phyloP scores from a whole-genome alignment of 1,284 basidiomycete species.

The Sanguinoderma infundibulare region DNA sequence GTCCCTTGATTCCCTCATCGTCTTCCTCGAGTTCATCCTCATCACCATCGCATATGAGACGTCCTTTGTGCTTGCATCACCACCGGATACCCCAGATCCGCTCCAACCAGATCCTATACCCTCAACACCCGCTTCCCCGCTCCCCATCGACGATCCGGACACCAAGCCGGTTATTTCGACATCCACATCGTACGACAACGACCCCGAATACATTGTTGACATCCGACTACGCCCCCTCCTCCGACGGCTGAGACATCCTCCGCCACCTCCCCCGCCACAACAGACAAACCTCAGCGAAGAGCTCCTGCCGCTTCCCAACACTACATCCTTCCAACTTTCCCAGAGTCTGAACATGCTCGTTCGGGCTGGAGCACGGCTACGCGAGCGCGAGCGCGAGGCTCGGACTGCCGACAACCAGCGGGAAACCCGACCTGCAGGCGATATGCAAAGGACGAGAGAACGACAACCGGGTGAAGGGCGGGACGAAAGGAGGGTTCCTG shows the following conservation, averaged over 20 bases:
- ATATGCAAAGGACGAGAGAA: slow-evolving; percentile 17
- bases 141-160: slow-evolving; percentile 29
- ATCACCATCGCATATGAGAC: slow-evolving; percentile 71
- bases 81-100: slow-evolving; percentile 38
- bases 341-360: slow-evolving; percentile 56
- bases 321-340: slow-evolving; percentile 56
- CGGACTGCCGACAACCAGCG: slow-evolving; percentile 4
- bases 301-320: slow-evolving; percentile 64
- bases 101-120: slow-evolving; percentile 33
- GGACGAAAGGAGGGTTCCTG: slow-evolving; percentile 42
- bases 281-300: slow-evolving; percentile 35
- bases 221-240: slow-evolving; percentile 57
- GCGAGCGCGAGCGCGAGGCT: slow-evolving; percentile 38
- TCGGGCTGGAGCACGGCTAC: slow-evolving; percentile 46
- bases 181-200: slow-evolving; percentile 22
- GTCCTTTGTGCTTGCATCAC: slow-evolving; percentile 37
- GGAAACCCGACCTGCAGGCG: neutral
- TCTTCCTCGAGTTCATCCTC: slow-evolving; percentile 66
- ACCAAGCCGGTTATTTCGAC: slow-evolving; percentile 25
- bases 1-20: slow-evolving; percentile 65
- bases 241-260: slow-evolving; percentile 56
- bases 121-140: slow-evolving; percentile 28
- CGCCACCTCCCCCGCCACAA: slow-evolving; percentile 41
- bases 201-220: slow-evolving; percentile 59
- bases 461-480: slow-evolving; percentile 18